Evolutionary conservation across 1,284 basidiomycete species (phyloP).

Genomic region (Tilletia setariae): DNA sequence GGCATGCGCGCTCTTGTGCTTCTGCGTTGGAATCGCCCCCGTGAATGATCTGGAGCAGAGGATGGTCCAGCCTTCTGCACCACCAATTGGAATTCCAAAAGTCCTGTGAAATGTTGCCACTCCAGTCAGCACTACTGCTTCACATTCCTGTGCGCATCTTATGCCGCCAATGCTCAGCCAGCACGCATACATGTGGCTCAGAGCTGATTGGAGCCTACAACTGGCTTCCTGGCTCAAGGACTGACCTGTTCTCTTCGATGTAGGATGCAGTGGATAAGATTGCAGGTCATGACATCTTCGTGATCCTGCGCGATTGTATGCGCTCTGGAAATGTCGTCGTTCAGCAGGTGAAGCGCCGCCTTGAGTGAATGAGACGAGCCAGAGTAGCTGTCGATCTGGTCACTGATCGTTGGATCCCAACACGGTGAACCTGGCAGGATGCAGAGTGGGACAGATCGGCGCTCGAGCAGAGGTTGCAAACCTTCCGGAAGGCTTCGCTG

Average conservation of each 20-base stretch:
- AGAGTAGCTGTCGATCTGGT: not conserved
- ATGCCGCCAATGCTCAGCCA: too few relatives aligned
- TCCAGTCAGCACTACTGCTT: too few relatives aligned
- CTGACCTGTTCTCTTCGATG: constrained; percentile 12
- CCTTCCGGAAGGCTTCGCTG: not conserved
- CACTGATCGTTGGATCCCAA: not conserved
- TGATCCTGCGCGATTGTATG: not conserved
- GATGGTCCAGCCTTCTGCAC: not conserved
- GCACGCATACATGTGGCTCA: too few relatives aligned
- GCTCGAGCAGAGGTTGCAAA: constrained; percentile 2
- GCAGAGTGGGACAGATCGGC: constrained; percentile 4
- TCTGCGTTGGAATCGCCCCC: not conserved
- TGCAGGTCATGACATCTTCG: constrained; percentile 6
- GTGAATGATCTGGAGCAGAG: constrained; percentile 5
- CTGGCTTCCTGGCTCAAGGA: too few relatives aligned
- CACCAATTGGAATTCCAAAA: constrained; percentile 14
- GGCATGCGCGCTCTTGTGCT: constrained; percentile 7
- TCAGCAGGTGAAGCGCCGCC: constrained; percentile 4
- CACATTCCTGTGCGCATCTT: too few relatives aligned
- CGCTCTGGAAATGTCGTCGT: not conserved
- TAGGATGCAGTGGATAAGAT: constrained; percentile 1
- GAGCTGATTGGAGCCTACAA: too few relatives aligned
- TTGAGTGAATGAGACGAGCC: not conserved
- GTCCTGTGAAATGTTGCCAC: not conserved
- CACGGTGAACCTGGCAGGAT: not conserved